A percentile compares a stretch with the other conserved stretches of the same genome.
Evolutionary conservation across 495 filamentous ascomycete species (phyloP).

Genomic region (Neurospora cerealis): DNA sequence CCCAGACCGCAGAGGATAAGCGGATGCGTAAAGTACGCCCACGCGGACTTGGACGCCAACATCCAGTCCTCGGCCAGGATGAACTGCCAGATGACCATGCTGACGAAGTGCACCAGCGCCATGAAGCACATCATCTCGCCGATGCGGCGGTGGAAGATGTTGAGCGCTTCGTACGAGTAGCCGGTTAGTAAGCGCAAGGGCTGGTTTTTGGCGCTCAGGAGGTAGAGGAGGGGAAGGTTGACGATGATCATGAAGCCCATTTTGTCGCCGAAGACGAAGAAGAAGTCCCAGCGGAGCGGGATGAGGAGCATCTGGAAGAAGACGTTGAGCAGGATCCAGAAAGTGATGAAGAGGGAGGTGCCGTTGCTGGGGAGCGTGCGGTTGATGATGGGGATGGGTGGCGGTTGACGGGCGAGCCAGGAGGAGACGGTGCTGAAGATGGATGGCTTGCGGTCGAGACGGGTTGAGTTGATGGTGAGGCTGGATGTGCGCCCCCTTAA

Average conservation of each 20-base stretch:
- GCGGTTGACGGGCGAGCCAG: constrained; percentile 43
- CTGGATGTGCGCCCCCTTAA: not conserved
- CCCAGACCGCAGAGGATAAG: constrained; percentile 26
- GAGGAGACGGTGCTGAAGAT: constrained; percentile 8
- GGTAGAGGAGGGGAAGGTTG: constrained; percentile 51
- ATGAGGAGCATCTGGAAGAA: constrained; percentile 45
- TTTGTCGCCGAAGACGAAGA: constrained; percentile 48
- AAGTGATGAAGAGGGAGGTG: constrained; percentile 37
- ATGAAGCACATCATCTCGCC: constrained; percentile 24
- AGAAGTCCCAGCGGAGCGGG: constrained; percentile 30
- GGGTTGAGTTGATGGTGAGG: not conserved
- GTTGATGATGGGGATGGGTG: constrained; percentile 42
- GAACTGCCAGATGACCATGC: constrained; percentile 36
- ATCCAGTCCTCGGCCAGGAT: constrained; percentile 20
- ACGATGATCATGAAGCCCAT: constrained; percentile 40
- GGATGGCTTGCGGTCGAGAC: not conserved
- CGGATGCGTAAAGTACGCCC: constrained; percentile 18
- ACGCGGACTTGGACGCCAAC: constrained; percentile 2
- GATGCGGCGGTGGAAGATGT: constrained; percentile 44
- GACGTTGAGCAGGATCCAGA: constrained; percentile 42
- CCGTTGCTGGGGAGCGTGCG: constrained; percentile 44
- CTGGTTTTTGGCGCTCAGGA: constrained; percentile 54
- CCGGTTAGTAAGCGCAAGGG: constrained; percentile 49
- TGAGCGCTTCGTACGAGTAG: constrained; percentile 53
- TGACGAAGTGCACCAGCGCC: constrained; percentile 21